Percentiles rank a stretch among this genome's conserved stretches.
Evolutionary conservation across 2,329 filamentous ascomycete species (phyloP).

Genomic region (Alternaria incomplexa): DNA sequence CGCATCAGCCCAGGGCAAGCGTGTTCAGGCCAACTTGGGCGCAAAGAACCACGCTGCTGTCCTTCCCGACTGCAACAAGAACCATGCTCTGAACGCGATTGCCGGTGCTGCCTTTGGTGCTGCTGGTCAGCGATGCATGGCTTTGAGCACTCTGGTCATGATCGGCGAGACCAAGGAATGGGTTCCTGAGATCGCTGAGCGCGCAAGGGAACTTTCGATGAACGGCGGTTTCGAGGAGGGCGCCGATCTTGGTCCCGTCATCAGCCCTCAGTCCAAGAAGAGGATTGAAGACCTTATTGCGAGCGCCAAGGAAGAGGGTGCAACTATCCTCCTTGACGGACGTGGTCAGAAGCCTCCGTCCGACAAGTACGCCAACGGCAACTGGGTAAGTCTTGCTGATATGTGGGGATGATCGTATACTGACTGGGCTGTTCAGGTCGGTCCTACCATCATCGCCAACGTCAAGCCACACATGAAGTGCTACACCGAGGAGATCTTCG

Average conservation of each 20-base stretch:
- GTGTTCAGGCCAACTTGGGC: constrained; percentile 84
- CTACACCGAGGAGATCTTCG: constrained; percentile 86
- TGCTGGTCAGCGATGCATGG: constrained; percentile 87
- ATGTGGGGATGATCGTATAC: background rate
- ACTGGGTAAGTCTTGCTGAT: constrained; percentile 64
- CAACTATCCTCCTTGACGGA: constrained; percentile 81
- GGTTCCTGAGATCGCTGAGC: constrained; percentile 78
- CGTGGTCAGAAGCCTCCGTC: constrained; percentile 73
- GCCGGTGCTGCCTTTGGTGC: constrained; percentile 84
- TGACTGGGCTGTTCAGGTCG: constrained; percentile 60
- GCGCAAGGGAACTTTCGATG: constrained; percentile 73
- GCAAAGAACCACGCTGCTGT: constrained; percentile 89
- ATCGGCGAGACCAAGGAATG: constrained; percentile 85
- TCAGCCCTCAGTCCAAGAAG: constrained; percentile 78
- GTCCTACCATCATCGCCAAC: constrained; percentile 81
- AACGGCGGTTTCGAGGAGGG: constrained; percentile 83
- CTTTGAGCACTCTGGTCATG: constrained; percentile 80
- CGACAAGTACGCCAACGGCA: constrained; percentile 80
- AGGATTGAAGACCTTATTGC: constrained; percentile 78
- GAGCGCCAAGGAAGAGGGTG: constrained; percentile 79
- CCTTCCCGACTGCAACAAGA: constrained; percentile 87
- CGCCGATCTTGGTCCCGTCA: constrained; percentile 81
- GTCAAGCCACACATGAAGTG: constrained; percentile 82
- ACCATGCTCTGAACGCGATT: constrained; percentile 84
- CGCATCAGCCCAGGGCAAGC: constrained; percentile 83